phyloP scores from a whole-genome alignment of 768 basidiomycete genomes.

The Xerocomellus amylosporus region DNA sequence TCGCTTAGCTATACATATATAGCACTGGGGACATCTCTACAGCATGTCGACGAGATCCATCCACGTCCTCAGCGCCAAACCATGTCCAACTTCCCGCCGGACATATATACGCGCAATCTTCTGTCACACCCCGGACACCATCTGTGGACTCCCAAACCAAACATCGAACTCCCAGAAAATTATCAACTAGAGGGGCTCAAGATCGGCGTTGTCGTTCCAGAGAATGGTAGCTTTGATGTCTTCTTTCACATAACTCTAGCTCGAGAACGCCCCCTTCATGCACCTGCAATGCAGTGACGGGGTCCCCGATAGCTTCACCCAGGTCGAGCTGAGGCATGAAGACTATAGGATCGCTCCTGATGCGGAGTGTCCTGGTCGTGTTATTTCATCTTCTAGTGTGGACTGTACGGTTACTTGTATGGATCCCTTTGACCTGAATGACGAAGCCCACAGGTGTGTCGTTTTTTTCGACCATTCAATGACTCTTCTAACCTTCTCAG shows the following conservation, averaged over 20 bases:
- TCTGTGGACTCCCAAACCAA: slow-evolving; percentile 28
- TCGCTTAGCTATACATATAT: too few species aligned
- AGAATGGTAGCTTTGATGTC: slow-evolving; percentile 29
- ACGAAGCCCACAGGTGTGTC: neutral
- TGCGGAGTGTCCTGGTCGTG: neutral
- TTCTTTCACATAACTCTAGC: slow-evolving; percentile 32
- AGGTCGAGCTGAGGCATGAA: slow-evolving; percentile 2
- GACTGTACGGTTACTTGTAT: neutral
- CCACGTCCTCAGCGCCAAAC: too few species aligned
- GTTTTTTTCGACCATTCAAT: neutral
- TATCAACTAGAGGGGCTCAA: slow-evolving; percentile 21
- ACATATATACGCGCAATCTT: slow-evolving; percentile 7
- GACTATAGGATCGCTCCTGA: neutral
- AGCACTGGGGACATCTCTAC: too few species aligned
- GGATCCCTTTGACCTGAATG: neutral
- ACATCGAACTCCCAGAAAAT: slow-evolving; percentile 13
- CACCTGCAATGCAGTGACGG: too few species aligned
- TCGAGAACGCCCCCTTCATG: slow-evolving; percentile 21
- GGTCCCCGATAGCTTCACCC: slow-evolving; percentile 24
- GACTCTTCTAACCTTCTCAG: neutral
- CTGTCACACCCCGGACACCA: slow-evolving; percentile 22
- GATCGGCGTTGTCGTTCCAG: slow-evolving; percentile 18
- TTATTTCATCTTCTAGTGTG: neutral
- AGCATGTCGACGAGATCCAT: too few species aligned
- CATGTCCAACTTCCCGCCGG: neutral